Conservation (phyloP, 345 rosid genomes). For the Lumnitzera racemosa region DNA sequence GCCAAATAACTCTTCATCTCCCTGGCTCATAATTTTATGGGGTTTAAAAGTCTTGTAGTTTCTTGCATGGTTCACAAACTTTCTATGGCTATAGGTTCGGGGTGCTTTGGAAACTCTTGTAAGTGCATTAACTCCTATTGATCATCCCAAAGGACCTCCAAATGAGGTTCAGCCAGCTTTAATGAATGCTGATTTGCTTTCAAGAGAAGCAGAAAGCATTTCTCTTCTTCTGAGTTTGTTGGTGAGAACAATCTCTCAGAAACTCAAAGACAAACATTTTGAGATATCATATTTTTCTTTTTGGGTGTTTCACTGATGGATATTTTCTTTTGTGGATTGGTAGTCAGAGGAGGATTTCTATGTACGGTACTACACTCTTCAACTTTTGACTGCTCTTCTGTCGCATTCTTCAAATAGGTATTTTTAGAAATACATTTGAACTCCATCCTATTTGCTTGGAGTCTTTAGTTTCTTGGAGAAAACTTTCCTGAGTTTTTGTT, state of each 20-base stretch:
- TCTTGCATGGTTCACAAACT: background rate
- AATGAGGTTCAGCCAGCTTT: constrained; percentile 83
- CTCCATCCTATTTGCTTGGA: background rate
- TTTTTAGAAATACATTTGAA: constrained; percentile 5
- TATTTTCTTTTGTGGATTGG: background rate
- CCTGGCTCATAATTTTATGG: background rate
- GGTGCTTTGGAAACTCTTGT: constrained; percentile 96
- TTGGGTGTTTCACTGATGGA: background rate
- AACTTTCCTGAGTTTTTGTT: constrained; percentile 35
- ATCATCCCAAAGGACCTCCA: constrained; percentile 64
- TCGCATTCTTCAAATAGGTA: constrained; percentile 88
- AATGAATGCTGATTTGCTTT: constrained; percentile 93
- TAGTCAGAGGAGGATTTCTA: constrained; percentile 98
- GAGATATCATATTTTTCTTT: constrained; percentile 5
- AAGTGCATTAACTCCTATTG: constrained; percentile 77
- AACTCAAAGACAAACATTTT: constrained; percentile 1
- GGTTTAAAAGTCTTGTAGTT: background rate
- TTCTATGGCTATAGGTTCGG: constrained; percentile 46
- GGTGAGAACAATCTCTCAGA: constrained; percentile 39
- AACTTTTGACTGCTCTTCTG: constrained; percentile 90
- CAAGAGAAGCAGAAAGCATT: constrained; percentile 87
- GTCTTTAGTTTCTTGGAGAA: constrained; percentile 17
- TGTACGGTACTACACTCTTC: constrained; percentile 90
- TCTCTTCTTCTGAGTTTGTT: constrained; percentile 87
- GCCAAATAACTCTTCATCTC: background rate